Percentiles rank a stretch among this genome's conserved stretches.
These are phyloP conservation scores for Cornus suecica DNA, from an alignment of 148 eudicot genomes.

Conservation along the genomic window DNA sequence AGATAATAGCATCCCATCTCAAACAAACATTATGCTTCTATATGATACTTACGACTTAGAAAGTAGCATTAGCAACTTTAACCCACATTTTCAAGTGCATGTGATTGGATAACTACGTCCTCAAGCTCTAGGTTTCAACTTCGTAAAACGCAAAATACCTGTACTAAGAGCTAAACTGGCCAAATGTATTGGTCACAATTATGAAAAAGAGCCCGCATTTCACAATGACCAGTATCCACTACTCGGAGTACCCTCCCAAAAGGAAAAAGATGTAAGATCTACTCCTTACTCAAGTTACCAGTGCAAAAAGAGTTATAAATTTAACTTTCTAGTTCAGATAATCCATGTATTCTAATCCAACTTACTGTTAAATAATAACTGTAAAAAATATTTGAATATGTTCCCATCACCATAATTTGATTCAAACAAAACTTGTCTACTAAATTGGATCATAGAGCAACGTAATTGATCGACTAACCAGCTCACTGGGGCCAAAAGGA, in stretches of 20 bases:
- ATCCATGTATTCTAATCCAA: background rate
- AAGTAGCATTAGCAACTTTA: too few species aligned
- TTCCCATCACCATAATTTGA: background rate
- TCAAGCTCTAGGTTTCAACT: too few species aligned
- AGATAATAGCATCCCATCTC: background rate
- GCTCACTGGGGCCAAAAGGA: conserved; percentile 20
- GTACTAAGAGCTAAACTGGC: too few species aligned
- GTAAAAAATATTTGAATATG: background rate
- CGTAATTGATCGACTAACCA: conserved; percentile 28
- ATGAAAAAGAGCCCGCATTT: too few species aligned
- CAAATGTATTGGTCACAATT: too few species aligned
- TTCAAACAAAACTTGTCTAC: background rate
- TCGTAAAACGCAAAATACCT: too few species aligned
- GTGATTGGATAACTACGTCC: too few species aligned
- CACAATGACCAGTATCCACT: too few species aligned
- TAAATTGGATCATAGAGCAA: conserved; percentile 4
- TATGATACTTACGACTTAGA: background rate
- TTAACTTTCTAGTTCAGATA: background rate
- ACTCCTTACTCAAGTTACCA: too few species aligned
- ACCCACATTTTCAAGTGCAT: too few species aligned
- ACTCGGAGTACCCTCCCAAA: too few species aligned
- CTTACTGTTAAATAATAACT: background rate
- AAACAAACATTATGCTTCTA: background rate
- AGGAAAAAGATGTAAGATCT: too few species aligned
- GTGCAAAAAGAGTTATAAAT: background rate